Evolutionary conservation across 768 basidiomycete genomes (phyloP), one percentile per base, ranked within the genome.

Genomic region (Crucibulum laeve): DNA sequence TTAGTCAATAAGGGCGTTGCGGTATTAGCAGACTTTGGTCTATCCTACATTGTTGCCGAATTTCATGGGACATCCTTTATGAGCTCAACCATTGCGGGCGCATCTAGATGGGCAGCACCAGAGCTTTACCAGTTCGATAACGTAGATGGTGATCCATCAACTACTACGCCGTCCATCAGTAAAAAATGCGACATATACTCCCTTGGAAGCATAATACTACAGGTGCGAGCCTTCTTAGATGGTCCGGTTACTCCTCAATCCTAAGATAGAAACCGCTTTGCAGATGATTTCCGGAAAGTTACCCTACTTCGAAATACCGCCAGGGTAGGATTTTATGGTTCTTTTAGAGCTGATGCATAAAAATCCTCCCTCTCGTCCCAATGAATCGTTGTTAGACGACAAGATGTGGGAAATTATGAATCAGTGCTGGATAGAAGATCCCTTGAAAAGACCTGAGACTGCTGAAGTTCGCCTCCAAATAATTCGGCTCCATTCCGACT

Each of bases 11-110:
- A 58, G 3, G 54, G 55, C 17, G 54, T 53, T 24, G 63, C 63
- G 0, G 59, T 55, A 39, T 52, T 70, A 6, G 57, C 57, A 13
- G 69, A 68, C 50, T 68, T 67, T 18, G 67, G 68, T 5, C 54
- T 70, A 11, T 61, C 62, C 5, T 48, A 50, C 11, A 52, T 67
- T 21, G 47, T 58, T 24, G 53, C 44, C 10, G 53, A 56, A 14
- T 38, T 55, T n/a, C 47, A 51, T 21, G 47, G 45, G 3, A 43
- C 43, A 2, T 56, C 53, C 4, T 60, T 59, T 38, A 35, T 55
- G 46, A 56, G 59, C 1, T 58, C 59, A 4, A 53, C 58, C 4
- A 39, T 65, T 23, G 53, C 52, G 23, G 60, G 67, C 2, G 58
- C 54, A 6, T 43, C 62, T 15, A 55, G 62, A 30, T 69, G 63